phyloP scores from a whole-genome alignment of 768 basidiomycete species.

The Vararia minispora region DNA sequence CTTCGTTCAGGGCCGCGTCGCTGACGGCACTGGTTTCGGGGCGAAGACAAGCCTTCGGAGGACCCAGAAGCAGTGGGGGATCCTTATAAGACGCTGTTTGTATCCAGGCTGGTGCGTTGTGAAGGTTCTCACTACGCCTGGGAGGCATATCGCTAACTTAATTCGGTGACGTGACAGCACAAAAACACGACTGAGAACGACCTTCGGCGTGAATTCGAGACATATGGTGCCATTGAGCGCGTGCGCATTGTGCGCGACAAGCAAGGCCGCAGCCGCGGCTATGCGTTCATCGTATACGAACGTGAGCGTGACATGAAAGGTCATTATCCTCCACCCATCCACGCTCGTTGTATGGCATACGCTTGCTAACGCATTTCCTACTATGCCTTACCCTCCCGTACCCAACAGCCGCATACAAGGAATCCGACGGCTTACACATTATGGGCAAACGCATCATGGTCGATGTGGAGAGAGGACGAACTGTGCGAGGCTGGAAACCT shows the following conservation, averaged over 20 bases:
- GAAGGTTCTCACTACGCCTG: background rate
- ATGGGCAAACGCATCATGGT: conserved; percentile 95
- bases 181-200: conserved; percentile 89
- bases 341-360: conserved; percentile 12
- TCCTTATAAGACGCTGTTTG: conserved; percentile 97
- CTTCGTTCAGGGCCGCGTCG: background rate
- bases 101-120: conserved; percentile 69
- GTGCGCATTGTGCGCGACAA: conserved; percentile 89
- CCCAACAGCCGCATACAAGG: conserved; percentile 82
- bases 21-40: conserved; percentile 8
- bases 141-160: background rate
- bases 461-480: conserved; percentile 96
- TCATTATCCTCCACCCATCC: conserved; percentile 22
- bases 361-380: conserved; percentile 14
- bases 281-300: conserved; percentile 97
- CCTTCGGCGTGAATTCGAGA: conserved; percentile 89
- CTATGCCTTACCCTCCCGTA: conserved; percentile 15
- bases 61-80: conserved; percentile 88
- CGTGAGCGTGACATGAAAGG: conserved; percentile 99
- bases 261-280: conserved; percentile 79
- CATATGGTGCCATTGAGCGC: conserved; percentile 89
- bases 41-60: conserved; percentile 82
- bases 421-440: conserved; percentile 93
- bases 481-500: conserved; percentile 98
- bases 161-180: conserved; percentile 40